phyloP scores from a whole-genome alignment of 1,139 yeast species.

The Candida smagusa region DNA sequence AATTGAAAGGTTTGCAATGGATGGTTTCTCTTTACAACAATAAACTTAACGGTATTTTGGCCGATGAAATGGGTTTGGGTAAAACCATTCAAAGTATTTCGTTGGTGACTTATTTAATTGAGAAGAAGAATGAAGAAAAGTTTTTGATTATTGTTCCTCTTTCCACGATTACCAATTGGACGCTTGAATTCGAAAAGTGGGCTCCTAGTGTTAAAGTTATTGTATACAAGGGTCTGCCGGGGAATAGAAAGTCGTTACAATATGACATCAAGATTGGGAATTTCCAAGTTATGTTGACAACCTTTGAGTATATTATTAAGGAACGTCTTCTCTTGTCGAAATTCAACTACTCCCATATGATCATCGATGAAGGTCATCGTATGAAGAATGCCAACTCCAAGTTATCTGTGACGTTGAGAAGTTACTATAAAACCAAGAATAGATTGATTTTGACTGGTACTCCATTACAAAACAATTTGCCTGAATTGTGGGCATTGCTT shows the following conservation, averaged over 20 bases:
- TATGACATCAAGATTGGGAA: conserved; percentile 61
- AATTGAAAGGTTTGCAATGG: conserved; percentile 93
- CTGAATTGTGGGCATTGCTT: conserved; percentile 81
- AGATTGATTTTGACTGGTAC: conserved; percentile 84
- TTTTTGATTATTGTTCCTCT: conserved; percentile 80
- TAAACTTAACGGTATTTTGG: conserved; percentile 89
- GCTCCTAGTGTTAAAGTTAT: conserved; percentile 70
- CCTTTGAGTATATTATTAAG: conserved; percentile 75
- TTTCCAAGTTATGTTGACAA: conserved; percentile 73
- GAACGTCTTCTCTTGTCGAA: conserved; percentile 67
- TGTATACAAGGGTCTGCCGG: conserved; percentile 74
- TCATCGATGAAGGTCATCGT: conserved; percentile 87
- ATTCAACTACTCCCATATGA: conserved; percentile 80
- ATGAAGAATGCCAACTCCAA: conserved; percentile 80
- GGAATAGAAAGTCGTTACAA: conserved; percentile 63
- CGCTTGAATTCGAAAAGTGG: conserved; percentile 82
- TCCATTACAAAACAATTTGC: conserved; percentile 79
- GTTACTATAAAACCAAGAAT: conserved; percentile 68
- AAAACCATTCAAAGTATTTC: conserved; percentile 86
- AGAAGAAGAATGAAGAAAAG: conserved; percentile 66
- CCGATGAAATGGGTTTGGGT: conserved; percentile 93
- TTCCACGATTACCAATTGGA: conserved; percentile 84
- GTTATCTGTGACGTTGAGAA: conserved; percentile 68
- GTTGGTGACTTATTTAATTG: conserved; percentile 69
- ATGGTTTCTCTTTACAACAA: conserved; percentile 94